Percentiles rank a stretch among this genome's conserved stretches.
Conservation (phyloP, 176 grass and related monocot genomes). For the Oryza punctata region DNA sequence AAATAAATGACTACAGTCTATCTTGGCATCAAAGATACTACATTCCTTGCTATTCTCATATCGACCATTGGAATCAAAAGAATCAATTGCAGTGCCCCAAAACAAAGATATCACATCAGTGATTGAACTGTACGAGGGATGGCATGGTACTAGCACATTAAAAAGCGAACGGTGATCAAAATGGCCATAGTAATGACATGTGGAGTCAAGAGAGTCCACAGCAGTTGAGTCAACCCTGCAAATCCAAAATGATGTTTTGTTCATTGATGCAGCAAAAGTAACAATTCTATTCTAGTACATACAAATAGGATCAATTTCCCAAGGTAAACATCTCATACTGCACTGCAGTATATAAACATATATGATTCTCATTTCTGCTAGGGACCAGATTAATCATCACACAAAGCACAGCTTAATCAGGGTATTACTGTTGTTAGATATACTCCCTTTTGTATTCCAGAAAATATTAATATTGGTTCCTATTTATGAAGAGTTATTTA, state of each 20-base stretch:
- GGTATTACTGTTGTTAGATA: not conserved
- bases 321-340: conserved; percentile 16
- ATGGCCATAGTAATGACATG: conserved; percentile 79
- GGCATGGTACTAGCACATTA: conserved; percentile 53
- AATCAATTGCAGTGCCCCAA: conserved; percentile 43
- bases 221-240: conserved; percentile 86
- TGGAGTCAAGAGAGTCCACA: conserved; percentile 32
- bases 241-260: conserved; percentile 35
- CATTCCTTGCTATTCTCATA: conserved; percentile 46
- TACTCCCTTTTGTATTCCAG: conserved; percentile 14
- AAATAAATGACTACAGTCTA: conserved; percentile 26
- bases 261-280: conserved; percentile 34
- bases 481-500: not conserved
- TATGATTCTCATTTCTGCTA: conserved; percentile 4
- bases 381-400: not conserved
- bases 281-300: conserved; percentile 18
- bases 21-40: conserved; percentile 37
- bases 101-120: conserved; percentile 59
- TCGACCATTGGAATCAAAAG: conserved; percentile 33
- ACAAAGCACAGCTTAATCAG: conserved; percentile 29
- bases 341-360: not conserved
- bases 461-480: not conserved
- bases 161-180: conserved; percentile 68
- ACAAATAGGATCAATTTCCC: conserved; percentile 24
- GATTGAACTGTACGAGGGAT: conserved; percentile 65